Base-by-base conservation (phyloP, 768 basidiomycete genomes). In the Scleroderma citrinum region DNA sequence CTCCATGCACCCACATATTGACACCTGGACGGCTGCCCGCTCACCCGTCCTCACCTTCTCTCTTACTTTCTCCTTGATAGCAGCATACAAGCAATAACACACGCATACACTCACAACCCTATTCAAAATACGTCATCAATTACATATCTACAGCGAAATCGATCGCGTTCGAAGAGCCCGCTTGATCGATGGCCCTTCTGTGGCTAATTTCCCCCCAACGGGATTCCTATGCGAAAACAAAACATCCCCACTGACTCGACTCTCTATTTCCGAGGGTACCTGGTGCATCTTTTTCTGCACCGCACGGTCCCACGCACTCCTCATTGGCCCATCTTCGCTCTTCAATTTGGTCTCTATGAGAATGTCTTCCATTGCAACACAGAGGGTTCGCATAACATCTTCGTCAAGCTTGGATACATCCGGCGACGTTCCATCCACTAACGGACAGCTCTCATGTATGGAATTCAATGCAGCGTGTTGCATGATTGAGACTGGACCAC, bases 341-440 rank as follows among this genome's bases (percentile, higher is more conserved):
- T 74, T 78, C 35, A 89, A 65, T 56, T 76, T 78, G 29, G 70
- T 69, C 66, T 87, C 87, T 3, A 88, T 73, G 41, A 86, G 66
- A 58, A 87, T 71, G 35, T 79, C 71, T 62, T 83, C 77, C 73
- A 89, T 82, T 64, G 85, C 84, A 14, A 62, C 51, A 41, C 72
- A 61, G 42, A 87, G 63, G 42, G 63, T 40, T 11, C 66, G 69
- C 45, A 81, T 66, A 11, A 73, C 60, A 11, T 68, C 64, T 36
- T 64, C 65, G 12, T 66, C 56, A 30, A 47, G 32, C 53, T 31
- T 35, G 75, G 52, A 34, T 64, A 50, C 46, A 31, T 59, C 52
- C 39, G 69, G 63, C 11, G 71, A 73, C 31, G 61, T 45, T 47
- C 16, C 37, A 16, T 36, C 44, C 30, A 45, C 45, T 16, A 53